Conservation (phyloP, 192 early-diverging fungal genomes). For the Funneliformis mosseae region DNA sequence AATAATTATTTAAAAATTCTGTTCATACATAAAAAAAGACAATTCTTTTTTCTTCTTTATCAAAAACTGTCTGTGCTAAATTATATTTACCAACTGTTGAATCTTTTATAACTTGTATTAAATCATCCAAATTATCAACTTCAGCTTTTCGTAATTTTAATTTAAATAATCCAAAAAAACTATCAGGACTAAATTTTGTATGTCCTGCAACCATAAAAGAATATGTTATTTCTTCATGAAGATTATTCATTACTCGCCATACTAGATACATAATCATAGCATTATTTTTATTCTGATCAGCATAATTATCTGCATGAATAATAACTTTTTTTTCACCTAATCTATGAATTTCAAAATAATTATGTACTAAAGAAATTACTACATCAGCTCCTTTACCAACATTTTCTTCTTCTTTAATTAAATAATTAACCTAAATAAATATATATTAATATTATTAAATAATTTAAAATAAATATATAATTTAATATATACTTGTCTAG, state of each 20-base stretch:
- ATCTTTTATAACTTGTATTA: neutral
- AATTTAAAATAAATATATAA: neutral
- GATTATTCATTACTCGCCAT: neutral
- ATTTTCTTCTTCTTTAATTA: conserved; percentile 1
- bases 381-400: neutral
- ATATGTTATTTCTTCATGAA: neutral
- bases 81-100: neutral
- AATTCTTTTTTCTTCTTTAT: neutral
- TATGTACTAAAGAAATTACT: conserved; percentile 6
- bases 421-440: neutral
- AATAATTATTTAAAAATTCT: neutral
- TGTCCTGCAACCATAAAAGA: neutral
- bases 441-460: neutral
- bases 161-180: conserved; percentile 2
- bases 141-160: neutral
- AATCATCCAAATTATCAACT: neutral
- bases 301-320: neutral
- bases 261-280: neutral
- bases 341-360: neutral
- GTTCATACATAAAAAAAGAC: neutral
- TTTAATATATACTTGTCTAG: neutral
- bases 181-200: neutral
- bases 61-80: neutral
- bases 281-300: neutral
- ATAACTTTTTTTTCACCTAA: neutral